Percentiles rank a stretch among this genome's conserved stretches.
Evolutionary conservation across 257 asterid species (phyloP).

Genomic region (Lavandula angustifolia): DNA sequence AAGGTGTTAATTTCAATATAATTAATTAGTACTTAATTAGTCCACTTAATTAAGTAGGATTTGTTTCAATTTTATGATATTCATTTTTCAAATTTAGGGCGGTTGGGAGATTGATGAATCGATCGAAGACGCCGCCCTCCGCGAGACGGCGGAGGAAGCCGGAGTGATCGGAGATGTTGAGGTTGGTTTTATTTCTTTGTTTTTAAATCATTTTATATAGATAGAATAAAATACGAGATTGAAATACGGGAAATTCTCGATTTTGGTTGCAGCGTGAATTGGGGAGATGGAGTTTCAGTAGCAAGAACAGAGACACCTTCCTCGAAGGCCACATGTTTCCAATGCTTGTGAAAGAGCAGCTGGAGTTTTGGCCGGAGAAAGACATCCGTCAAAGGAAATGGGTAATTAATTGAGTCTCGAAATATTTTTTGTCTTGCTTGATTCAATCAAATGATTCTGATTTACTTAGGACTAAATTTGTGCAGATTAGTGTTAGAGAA

Average conservation of each 20-base stretch:
- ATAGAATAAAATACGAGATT: not conserved
- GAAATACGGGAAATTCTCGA: not conserved
- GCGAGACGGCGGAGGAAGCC: constrained; percentile 89
- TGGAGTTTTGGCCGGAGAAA: constrained; percentile 86
- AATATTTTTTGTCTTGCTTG: too few relatives aligned
- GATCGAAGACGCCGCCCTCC: constrained; percentile 64
- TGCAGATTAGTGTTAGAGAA: constrained; percentile 51
- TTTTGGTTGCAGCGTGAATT: constrained; percentile 44
- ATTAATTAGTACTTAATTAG: too few relatives aligned
- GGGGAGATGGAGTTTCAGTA: constrained; percentile 70
- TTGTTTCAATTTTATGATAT: not conserved
- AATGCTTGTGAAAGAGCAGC: constrained; percentile 64
- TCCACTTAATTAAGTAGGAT: not conserved
- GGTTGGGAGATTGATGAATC: constrained; percentile 87
- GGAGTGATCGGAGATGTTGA: constrained; percentile 76
- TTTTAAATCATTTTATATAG: not conserved
- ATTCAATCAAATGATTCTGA: too few relatives aligned
- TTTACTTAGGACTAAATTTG: not conserved
- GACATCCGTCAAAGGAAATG: constrained; percentile 74
- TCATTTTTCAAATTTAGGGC: constrained; percentile 44
- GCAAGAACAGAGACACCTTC: constrained; percentile 51
- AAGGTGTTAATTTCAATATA: constrained; percentile 46
- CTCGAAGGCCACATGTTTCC: constrained; percentile 80
- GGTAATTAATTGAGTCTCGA: constrained; percentile 39
- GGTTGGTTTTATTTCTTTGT: constrained; percentile 41